Evolutionary conservation across 2,329 filamentous ascomycete genomes (phyloP).

Genomic region (Neofusicoccum parvum): DNA sequence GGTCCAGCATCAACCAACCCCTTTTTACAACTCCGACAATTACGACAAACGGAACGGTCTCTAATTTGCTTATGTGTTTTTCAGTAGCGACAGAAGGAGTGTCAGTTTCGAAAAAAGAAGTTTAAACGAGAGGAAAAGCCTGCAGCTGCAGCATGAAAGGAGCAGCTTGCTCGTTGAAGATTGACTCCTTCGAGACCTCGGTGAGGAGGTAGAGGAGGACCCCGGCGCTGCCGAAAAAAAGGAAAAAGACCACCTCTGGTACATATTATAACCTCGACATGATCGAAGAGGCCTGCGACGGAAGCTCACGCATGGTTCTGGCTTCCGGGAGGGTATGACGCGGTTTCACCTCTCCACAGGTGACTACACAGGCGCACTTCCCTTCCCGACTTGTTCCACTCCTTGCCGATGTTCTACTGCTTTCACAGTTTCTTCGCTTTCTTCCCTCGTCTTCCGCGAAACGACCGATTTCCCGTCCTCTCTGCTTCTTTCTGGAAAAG

Average conservation of each 20-base stretch:
- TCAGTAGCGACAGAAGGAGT: background rate
- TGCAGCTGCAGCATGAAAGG: background rate
- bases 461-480: background rate
- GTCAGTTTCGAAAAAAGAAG: background rate
- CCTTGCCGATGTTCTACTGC: background rate
- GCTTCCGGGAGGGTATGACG: background rate
- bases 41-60: background rate
- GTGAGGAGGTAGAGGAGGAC: conserved; percentile 8
- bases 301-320: background rate
- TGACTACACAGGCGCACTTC: background rate
- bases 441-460: background rate
- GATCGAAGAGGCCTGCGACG: background rate
- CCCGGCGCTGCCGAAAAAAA: background rate
- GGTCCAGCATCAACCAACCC: background rate
- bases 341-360: background rate
- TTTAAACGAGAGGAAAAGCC: conserved; percentile 6
- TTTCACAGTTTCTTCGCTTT: background rate
- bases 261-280: conserved; percentile 2
- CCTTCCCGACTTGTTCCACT: background rate
- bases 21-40: conserved; percentile 9
- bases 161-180: conserved; percentile 8
- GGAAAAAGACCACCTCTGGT: conserved; percentile 16
- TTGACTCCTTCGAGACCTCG: conserved; percentile 15
- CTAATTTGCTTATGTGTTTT: conserved; percentile 15
- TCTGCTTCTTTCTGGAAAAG: background rate